phyloP scores from a whole-genome alignment of 2,329 filamentous ascomycete genomes.

The Aureobasidium sp. region DNA sequence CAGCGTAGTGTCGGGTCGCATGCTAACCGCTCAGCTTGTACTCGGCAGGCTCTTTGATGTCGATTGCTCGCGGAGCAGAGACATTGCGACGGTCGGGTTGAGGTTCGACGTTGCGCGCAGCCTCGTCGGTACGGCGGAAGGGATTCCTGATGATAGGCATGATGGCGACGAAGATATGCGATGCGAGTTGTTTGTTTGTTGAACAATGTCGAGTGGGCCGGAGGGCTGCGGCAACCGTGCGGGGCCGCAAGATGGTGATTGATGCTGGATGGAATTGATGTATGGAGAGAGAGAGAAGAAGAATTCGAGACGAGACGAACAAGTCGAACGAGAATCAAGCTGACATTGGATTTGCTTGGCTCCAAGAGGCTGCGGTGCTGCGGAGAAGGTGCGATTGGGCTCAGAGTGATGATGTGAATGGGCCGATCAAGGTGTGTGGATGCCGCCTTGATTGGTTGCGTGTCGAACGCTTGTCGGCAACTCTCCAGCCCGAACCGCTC shows the following conservation, averaged over 20 bases:
- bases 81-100: constrained; percentile 5
- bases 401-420: background rate
- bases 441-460: constrained; percentile 3
- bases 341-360: background rate
- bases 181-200: background rate
- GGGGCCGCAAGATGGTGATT: background rate
- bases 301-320: background rate
- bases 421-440: background rate
- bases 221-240: background rate
- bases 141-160: constrained; percentile 36
- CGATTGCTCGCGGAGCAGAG: constrained; percentile 33
- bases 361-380: background rate
- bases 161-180: background rate
- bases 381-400: background rate
- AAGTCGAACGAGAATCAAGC: background rate
- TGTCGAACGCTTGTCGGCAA: background rate
- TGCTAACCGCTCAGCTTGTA: constrained; percentile 48
- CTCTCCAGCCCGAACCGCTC: background rate
- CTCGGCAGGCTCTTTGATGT: constrained; percentile 41
- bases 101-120: constrained; percentile 28
- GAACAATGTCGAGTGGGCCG: background rate
- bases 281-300: background rate
- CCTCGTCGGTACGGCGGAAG: constrained; percentile 34
- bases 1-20: constrained; percentile 1
- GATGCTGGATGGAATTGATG: background rate